A percentile compares a stretch with the other conserved stretches of the same genome.
Evolutionary conservation across 1,139 yeast species (phyloP).

Genomic region (Zygoascus meyerae): DNA sequence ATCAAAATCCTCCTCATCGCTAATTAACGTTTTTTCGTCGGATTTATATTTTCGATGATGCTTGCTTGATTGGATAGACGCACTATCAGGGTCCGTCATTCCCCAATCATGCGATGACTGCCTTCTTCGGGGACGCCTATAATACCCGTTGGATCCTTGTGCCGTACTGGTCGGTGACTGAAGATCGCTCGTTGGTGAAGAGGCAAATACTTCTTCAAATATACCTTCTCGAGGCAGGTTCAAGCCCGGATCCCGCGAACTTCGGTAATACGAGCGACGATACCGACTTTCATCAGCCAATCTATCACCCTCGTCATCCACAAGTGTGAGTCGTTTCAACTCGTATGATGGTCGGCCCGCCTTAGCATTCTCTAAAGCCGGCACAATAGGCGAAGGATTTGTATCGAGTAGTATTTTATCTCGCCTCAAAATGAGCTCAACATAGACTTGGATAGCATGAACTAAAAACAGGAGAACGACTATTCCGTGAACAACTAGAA

Average conservation of each 20-base stretch:
- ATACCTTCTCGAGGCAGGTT: slow-evolving; percentile 4
- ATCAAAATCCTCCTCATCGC: slow-evolving; percentile 5
- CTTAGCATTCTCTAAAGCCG: background rate
- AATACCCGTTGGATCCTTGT: slow-evolving; percentile 19
- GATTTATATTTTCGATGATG: slow-evolving; percentile 6
- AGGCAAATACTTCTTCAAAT: slow-evolving; percentile 15
- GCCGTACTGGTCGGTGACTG: slow-evolving; percentile 16
- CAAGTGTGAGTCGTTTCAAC: slow-evolving; percentile 6
- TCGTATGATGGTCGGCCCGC: slow-evolving; percentile 2
- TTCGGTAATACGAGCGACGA: background rate
- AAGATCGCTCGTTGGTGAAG: slow-evolving; percentile 23
- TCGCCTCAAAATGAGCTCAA: slow-evolving; percentile 28
- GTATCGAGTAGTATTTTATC: slow-evolving; percentile 7
- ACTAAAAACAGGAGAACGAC: slow-evolving; percentile 28
- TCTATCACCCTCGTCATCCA: slow-evolving; percentile 2
- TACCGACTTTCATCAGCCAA: slow-evolving; percentile 1
- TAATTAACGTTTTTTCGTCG: background rate
- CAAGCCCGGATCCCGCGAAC: background rate
- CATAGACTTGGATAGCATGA: slow-evolving; percentile 28
- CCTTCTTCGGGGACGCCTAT: slow-evolving; percentile 27
- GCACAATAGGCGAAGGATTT: slow-evolving; percentile 1
- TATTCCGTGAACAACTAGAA: slow-evolving; percentile 30
- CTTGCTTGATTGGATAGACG: background rate
- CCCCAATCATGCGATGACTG: slow-evolving; percentile 27
- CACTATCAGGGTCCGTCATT: slow-evolving; percentile 5